Evolutionary conservation across 192 early-diverging fungal genomes (phyloP).

Genomic region (Entomortierella parvispora): DNA sequence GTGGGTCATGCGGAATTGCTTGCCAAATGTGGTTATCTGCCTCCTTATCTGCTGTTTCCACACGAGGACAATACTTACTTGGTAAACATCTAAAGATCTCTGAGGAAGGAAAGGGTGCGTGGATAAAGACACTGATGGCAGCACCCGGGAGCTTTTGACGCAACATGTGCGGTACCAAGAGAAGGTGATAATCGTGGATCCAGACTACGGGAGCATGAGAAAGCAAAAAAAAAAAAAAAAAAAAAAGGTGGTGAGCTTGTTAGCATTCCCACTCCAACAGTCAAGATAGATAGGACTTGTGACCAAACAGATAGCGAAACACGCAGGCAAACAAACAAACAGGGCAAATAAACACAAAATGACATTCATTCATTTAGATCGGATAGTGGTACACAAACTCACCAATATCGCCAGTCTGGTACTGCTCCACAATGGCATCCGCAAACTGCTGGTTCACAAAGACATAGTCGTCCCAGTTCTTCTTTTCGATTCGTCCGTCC

Average conservation of each 20-base stretch:
- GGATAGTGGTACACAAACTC: conserved; percentile 8
- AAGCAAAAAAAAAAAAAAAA: neutral
- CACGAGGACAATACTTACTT: conserved; percentile 50
- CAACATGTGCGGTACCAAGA: conserved; percentile 90
- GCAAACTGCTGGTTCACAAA: conserved; percentile 85
- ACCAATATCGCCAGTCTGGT: conserved; percentile 83
- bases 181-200: conserved; percentile 98
- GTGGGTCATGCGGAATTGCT: neutral
- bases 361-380: too few relatives aligned
- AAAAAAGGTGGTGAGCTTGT: neutral
- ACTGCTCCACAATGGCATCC: conserved; percentile 72
- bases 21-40: neutral
- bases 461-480: conserved; percentile 84
- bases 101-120: conserved; percentile 95
- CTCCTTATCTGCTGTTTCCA: neutral
- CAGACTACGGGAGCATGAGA: conserved; percentile 66
- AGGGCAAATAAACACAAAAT: conserved; percentile 21
- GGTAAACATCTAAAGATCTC: conserved; percentile 96
- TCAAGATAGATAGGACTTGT: too few relatives aligned
- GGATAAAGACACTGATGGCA: conserved; percentile 93
- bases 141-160: conserved; percentile 82
- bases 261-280: too few relatives aligned
- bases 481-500: conserved; percentile 70
- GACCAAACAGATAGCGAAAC: too few relatives aligned
- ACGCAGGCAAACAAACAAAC: neutral